Conservation (phyloP, 805 yeast genomes). For the Candida montana region DNA sequence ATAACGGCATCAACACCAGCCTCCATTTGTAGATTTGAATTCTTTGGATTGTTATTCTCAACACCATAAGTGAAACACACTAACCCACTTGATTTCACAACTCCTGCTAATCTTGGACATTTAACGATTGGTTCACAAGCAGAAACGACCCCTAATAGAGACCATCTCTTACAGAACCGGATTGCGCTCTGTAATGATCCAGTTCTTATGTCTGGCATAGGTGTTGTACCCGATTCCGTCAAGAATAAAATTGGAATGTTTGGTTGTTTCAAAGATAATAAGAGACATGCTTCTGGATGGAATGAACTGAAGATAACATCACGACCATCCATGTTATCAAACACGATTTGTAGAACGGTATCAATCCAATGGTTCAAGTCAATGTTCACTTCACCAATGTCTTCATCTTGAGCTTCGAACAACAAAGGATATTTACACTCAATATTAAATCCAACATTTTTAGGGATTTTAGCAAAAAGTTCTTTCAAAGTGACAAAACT, state of each 20-base stretch:
- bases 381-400: conserved; percentile 76
- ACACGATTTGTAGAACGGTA: conserved; percentile 73
- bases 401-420: conserved; percentile 86
- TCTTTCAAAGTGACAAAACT: conserved; percentile 86
- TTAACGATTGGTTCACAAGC: conserved; percentile 83
- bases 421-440: conserved; percentile 95
- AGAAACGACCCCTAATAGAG: conserved; percentile 83
- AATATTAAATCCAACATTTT: conserved; percentile 84
- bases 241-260: conserved; percentile 84
- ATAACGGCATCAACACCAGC: conserved; percentile 99
- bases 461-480: conserved; percentile 74
- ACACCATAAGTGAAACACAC: conserved; percentile 92
- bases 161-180: conserved; percentile 87
- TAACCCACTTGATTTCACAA: conserved; percentile 85
- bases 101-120: conserved; percentile 85
- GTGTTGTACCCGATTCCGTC: conserved; percentile 80
- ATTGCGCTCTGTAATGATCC: conserved; percentile 86
- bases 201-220: conserved; percentile 90
- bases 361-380: conserved; percentile 88
- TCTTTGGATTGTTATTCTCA: conserved; percentile 77
- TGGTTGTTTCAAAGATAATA: conserved; percentile 88
- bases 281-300: conserved; percentile 87
- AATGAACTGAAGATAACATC: conserved; percentile 89
- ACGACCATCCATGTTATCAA: conserved; percentile 71
- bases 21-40: conserved; percentile 77